Conservation (phyloP, 192 early-diverging fungal species). For the Phlyctochytrium planicorne region DNA sequence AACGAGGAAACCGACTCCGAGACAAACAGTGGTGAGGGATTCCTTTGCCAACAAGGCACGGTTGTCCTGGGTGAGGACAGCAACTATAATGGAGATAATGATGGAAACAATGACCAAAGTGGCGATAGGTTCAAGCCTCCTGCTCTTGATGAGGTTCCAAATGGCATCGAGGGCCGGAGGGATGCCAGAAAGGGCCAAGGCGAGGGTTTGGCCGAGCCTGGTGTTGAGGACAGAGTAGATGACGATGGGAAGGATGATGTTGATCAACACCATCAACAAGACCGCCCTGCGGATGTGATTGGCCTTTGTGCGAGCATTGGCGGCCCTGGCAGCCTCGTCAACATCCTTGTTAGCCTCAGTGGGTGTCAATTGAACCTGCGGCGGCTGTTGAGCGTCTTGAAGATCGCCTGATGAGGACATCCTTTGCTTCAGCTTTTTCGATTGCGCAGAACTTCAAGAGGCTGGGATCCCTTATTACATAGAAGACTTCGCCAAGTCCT, state of each 20-base stretch:
- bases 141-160: not conserved
- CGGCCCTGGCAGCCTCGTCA: not conserved
- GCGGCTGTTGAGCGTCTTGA: too few relatives aligned
- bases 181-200: constrained; percentile 15
- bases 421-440: too few relatives aligned
- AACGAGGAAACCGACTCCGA: constrained; percentile 9
- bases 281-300: not conserved
- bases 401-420: too few relatives aligned
- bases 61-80: not conserved
- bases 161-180: constrained; percentile 16
- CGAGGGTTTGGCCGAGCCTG: not conserved
- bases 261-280: not conserved
- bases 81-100: not conserved
- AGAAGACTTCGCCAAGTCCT: too few relatives aligned
- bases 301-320: not conserved
- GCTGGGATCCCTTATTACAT: too few relatives aligned
- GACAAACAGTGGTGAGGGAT: constrained; percentile 3
- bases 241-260: constrained; percentile 2
- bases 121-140: constrained; percentile 7
- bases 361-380: too few relatives aligned
- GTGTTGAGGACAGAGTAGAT: not conserved
- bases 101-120: constrained; percentile 5
- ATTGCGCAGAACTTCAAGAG: too few relatives aligned
- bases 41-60: constrained; percentile 9
- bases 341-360: not conserved